phyloP scores from a whole-genome alignment of 176 grass and related monocot genomes.

The Oropetium thomaeum region DNA sequence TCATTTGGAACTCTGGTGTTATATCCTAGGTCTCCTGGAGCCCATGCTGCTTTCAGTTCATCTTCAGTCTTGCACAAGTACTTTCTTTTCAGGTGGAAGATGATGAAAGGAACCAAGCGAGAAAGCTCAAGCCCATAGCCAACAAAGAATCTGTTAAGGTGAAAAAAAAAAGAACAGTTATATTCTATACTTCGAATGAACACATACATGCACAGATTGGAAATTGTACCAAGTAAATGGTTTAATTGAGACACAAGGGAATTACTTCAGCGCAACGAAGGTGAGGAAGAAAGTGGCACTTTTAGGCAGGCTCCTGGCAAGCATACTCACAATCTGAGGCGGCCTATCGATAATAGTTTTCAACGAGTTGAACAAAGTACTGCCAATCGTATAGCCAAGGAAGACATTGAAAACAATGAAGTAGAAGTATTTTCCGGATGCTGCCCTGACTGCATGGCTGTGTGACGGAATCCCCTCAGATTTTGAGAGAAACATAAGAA shows the following conservation, averaged over 20 bases:
- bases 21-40: constrained; percentile 64
- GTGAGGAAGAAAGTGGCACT: constrained; percentile 91
- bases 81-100: constrained; percentile 92
- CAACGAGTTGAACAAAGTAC: constrained; percentile 44
- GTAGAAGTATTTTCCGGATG: constrained; percentile 92
- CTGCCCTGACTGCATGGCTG: constrained; percentile 59
- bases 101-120: constrained; percentile 81
- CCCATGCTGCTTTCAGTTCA: constrained; percentile 76
- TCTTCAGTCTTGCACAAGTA: constrained; percentile 95
- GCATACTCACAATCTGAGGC: constrained; percentile 1
- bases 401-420: constrained; percentile 95
- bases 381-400: constrained; percentile 48
- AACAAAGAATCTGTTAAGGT: constrained; percentile 75
- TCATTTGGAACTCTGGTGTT: constrained; percentile 79
- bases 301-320: constrained; percentile 54
- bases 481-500: constrained; percentile 85
- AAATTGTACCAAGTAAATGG: not conserved
- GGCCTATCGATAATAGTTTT: constrained; percentile 41
- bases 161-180: constrained; percentile 31
- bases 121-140: constrained; percentile 95
- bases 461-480: constrained; percentile 65
- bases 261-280: constrained; percentile 90
- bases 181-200: constrained; percentile 2
- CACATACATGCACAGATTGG: not conserved
- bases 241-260: constrained; percentile 1